A percentile compares a stretch with the other conserved stretches of the same genome.
Conservation (phyloP, 2,329 filamentous ascomycete genomes). For the Rhynchosporium agropyri region DNA sequence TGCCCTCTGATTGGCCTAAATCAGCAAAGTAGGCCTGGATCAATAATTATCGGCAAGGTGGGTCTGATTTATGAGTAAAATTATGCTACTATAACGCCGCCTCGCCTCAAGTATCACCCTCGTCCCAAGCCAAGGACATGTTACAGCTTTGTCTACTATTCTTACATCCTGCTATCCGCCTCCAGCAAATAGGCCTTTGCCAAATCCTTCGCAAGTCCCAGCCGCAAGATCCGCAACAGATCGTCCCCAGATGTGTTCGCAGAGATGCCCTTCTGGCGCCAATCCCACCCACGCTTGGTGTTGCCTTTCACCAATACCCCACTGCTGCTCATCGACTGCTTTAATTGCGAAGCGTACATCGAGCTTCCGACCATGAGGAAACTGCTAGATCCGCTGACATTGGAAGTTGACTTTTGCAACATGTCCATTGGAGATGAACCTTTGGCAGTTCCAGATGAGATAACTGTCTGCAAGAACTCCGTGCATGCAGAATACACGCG, state of each 20-base stretch:
- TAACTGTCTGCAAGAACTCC: slow-evolving; percentile 75
- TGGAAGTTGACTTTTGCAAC: slow-evolving; percentile 64
- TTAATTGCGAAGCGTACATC: slow-evolving; percentile 66
- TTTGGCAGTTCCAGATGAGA: slow-evolving; percentile 68
- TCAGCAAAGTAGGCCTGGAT: too few relatives aligned
- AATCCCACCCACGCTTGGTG: slow-evolving; percentile 71
- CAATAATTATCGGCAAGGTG: too few relatives aligned
- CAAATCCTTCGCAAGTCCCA: slow-evolving; percentile 75
- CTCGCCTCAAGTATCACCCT: slow-evolving; percentile 20
- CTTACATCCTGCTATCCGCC: slow-evolving; percentile 51
- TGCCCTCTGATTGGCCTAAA: too few relatives aligned
- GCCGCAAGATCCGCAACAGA: slow-evolving; percentile 70
- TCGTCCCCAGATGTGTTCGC: slow-evolving; percentile 65
- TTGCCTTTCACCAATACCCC: slow-evolving; percentile 52
- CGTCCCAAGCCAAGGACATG: slow-evolving; percentile 11
- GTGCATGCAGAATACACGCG: slow-evolving; percentile 75
- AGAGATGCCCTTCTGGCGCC: slow-evolving; percentile 57
- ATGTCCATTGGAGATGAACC: slow-evolving; percentile 67
- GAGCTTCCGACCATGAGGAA: slow-evolving; percentile 70
- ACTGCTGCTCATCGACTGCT: slow-evolving; percentile 60
- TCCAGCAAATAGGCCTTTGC: slow-evolving; percentile 70
- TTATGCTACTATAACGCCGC: slow-evolving; percentile 28
- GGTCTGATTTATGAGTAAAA: too few relatives aligned
- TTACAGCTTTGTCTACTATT: slow-evolving; percentile 17
- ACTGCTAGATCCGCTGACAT: slow-evolving; percentile 58